Conservation (phyloP, 1,284 basidiomycete species). For the Cutaneotrichosporon spelunceum region DNA sequence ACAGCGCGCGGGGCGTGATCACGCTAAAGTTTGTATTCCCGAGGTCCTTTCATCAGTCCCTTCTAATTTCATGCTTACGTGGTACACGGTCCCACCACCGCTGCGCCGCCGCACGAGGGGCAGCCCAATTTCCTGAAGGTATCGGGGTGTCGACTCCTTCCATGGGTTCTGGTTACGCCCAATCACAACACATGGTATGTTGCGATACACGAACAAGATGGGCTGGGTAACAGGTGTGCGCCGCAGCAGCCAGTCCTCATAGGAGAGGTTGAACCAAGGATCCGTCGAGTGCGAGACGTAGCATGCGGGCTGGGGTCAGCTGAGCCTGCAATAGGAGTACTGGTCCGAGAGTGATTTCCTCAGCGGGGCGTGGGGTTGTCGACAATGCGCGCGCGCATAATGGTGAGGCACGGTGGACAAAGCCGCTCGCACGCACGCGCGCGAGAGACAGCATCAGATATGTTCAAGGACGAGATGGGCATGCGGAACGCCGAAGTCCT, state of each 20-base stretch:
- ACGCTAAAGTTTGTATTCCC: conserved; percentile 98
- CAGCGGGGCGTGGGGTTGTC: neutral
- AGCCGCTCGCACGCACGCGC: neutral
- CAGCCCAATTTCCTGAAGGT: conserved; percentile 58
- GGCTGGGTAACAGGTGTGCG: conserved; percentile 65
- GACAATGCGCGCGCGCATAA: conserved; percentile 5
- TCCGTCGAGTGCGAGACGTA: conserved; percentile 79
- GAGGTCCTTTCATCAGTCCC: conserved; percentile 63
- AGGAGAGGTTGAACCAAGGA: conserved; percentile 88
- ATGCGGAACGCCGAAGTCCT: neutral
- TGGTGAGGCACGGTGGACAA: neutral
- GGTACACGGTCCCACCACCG: conserved; percentile 97
- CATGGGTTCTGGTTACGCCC: conserved; percentile 95
- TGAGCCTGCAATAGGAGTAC: neutral
- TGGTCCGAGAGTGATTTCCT: conserved; percentile 8
- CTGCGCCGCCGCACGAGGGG: conserved; percentile 82
- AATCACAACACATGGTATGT: conserved; percentile 86
- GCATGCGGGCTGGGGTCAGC: conserved; percentile 50
- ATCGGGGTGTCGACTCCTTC: conserved; percentile 82
- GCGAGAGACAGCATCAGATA: neutral
- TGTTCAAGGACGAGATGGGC: neutral
- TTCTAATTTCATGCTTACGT: conserved; percentile 59
- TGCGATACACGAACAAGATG: conserved; percentile 82
- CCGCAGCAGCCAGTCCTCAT: conserved; percentile 92
- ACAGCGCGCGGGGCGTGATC: conserved; percentile 74